Evolutionary conservation across 2,329 filamentous ascomycete genomes (phyloP), one percentile per base, ranked within the genome.

Genomic region (Colletotrichum tabaci): DNA sequence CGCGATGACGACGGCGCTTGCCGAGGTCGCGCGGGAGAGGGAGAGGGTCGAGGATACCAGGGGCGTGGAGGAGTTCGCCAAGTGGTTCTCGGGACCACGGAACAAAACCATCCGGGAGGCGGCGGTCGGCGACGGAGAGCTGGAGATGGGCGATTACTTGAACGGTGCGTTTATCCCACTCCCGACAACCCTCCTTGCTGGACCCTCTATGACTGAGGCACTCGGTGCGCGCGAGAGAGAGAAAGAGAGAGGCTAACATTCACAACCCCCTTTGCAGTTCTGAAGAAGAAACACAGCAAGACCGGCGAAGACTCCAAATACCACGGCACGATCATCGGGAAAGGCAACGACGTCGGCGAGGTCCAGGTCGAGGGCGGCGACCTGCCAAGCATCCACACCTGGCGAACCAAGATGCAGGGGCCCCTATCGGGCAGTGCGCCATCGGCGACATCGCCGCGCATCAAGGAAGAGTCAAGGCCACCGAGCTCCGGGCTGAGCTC

Each of bases 201-300:
- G n/a, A 15, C 35, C 35, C 12, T 38, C 2, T 38, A 1, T 35
- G 30, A 38, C 35, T 4, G 30, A 21, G 35, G 23, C 35, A 18
- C n/a, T 10, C 40, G 13, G n/a, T n/a, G 18, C 21, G n/a, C 12
- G 4, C 15, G 10, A 58, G 38, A 26, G n/a, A n/a, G 9, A 52
- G 35, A 44, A 40, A 23, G 38, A 23, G 52, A 30, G 15, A 18
- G 35, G 35, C 53, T 50, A 30, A 72, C n/a, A 26, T n/a, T n/a
- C 4, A 6, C 42, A 3, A 38, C 35, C 18, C 16, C 9, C 15
- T 50, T 63, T 38, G 18, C 74, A 93, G 93, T 91, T 5, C 84
- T 98, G 52, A 98, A 97, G 82, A 96, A 95, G 83, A 98, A 97
- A 79, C 94, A 97, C 81, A 95, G 92, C 83, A 97, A 96, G 77